Evolutionary conservation across 441 rosid genomes (phyloP).

Genomic region (Sinapis alba): DNA sequence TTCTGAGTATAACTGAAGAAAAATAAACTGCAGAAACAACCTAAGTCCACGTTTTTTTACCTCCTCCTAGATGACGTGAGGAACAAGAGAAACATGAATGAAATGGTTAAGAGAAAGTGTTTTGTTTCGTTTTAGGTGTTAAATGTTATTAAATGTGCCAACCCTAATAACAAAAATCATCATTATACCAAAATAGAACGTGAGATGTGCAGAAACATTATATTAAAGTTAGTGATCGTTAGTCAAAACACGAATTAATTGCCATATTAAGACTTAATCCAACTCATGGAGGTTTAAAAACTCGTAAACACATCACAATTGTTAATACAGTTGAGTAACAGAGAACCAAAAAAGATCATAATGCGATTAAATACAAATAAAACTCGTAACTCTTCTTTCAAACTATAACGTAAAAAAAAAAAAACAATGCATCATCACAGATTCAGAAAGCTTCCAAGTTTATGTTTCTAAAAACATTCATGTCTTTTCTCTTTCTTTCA

Average conservation of each 20-base stretch:
- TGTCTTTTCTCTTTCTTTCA: neutral
- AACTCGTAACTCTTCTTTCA: constrained; percentile 24
- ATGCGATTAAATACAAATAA: neutral
- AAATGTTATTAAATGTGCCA: constrained; percentile 6
- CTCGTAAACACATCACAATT: constrained; percentile 18
- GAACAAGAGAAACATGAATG: neutral
- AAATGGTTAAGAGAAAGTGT: neutral
- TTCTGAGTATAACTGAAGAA: constrained; percentile 48
- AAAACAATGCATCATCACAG: neutral
- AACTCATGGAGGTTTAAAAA: constrained; percentile 27
- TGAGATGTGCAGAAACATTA: constrained; percentile 22
- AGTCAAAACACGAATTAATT: constrained; percentile 30
- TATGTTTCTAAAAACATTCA: constrained; percentile 17
- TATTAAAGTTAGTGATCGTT: constrained; percentile 31
- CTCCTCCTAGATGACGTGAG: neutral
- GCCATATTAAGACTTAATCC: constrained; percentile 37
- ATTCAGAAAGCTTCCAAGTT: constrained; percentile 12
- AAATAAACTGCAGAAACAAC: neutral
- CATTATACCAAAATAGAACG: constrained; percentile 29
- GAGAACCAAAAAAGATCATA: constrained; percentile 8
- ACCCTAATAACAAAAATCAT: constrained; percentile 20
- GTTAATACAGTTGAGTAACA: constrained; percentile 37
- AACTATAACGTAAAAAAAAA: constrained; percentile 25
- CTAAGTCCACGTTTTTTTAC: neutral
- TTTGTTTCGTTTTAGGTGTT: constrained; percentile 12